Conservation (phyloP, 2,329 filamentous ascomycete species). For the Hymenoscyphus scutula region DNA sequence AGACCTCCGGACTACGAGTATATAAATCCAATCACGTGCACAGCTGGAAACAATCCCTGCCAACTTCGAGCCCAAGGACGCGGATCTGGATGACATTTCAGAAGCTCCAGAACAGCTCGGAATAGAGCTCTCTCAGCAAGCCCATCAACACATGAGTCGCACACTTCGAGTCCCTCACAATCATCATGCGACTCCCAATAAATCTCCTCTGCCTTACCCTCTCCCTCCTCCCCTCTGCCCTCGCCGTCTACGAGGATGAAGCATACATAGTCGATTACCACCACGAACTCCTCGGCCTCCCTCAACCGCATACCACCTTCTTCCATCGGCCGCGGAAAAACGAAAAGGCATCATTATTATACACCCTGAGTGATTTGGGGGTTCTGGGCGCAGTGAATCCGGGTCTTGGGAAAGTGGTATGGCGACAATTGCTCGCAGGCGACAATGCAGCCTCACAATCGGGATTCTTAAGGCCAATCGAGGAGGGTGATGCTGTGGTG, state of each 20-base stretch:
- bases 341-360: constrained; percentile 85
- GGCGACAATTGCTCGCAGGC: constrained; percentile 73
- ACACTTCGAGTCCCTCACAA: neutral
- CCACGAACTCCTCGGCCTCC: constrained; percentile 80
- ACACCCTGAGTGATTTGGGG: constrained; percentile 81
- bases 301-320: constrained; percentile 81
- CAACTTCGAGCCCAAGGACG: neutral
- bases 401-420: constrained; percentile 77
- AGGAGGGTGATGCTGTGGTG: constrained; percentile 74
- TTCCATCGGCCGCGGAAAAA: constrained; percentile 83
- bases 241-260: constrained; percentile 83
- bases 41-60: neutral
- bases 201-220: constrained; percentile 33
- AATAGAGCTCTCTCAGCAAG: neutral
- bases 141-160: constrained; percentile 9
- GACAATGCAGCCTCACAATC: constrained; percentile 35
- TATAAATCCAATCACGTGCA: no score
- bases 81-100: neutral
- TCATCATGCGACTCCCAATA: constrained; percentile 32
- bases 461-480: constrained; percentile 64
- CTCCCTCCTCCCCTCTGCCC: constrained; percentile 30
- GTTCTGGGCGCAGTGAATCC: constrained; percentile 88
- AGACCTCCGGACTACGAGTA: no score
- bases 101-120: constrained; percentile 1
- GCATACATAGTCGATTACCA: constrained; percentile 92